These are phyloP conservation scores for Boletus semigastroideus DNA, from an alignment of 1,284 basidiomycete genomes.

Conservation along the genomic window DNA sequence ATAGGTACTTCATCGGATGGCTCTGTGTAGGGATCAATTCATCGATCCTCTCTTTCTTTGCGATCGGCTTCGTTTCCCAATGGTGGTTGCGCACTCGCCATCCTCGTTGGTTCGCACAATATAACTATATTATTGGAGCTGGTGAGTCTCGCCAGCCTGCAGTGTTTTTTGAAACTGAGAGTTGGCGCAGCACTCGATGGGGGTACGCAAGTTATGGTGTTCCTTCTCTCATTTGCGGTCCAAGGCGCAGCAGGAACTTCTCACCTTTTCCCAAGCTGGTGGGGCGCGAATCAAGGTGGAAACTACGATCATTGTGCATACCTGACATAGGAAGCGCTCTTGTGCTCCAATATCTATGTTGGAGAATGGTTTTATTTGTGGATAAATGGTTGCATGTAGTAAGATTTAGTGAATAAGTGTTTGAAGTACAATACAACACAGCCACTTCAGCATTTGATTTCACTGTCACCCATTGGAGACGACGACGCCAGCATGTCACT, in stretches of 20 bases:
- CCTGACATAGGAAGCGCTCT: slow-evolving; percentile 11
- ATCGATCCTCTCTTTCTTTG: slow-evolving; percentile 42
- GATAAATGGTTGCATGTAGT: too few species aligned
- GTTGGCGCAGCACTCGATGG: slow-evolving; percentile 49
- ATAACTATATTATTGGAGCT: slow-evolving; percentile 48
- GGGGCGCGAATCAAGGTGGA: slow-evolving; percentile 47
- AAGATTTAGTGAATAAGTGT: too few species aligned
- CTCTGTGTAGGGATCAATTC: slow-evolving; percentile 53
- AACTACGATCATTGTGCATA: slow-evolving; percentile 28
- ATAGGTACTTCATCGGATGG: slow-evolving; percentile 42
- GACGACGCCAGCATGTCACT: too few species aligned
- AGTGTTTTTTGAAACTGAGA: slow-evolving; percentile 5
- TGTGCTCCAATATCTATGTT: neutral
- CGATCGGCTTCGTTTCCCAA: slow-evolving; percentile 56
- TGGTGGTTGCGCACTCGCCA: slow-evolving; percentile 55
- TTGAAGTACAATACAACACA: too few species aligned
- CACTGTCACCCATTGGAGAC: too few species aligned
- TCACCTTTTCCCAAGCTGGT: slow-evolving; percentile 62
- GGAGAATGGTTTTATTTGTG: neutral
- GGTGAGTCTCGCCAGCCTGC: slow-evolving; percentile 24
- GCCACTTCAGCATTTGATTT: too few species aligned
- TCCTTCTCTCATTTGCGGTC: slow-evolving; percentile 71
- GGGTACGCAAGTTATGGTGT: slow-evolving; percentile 66
- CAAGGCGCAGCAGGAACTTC: slow-evolving; percentile 62
- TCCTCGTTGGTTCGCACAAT: slow-evolving; percentile 54